Evolutionary conservation across 129 eudicot genomes (phyloP).

Genomic region (Artemisia argyi): DNA sequence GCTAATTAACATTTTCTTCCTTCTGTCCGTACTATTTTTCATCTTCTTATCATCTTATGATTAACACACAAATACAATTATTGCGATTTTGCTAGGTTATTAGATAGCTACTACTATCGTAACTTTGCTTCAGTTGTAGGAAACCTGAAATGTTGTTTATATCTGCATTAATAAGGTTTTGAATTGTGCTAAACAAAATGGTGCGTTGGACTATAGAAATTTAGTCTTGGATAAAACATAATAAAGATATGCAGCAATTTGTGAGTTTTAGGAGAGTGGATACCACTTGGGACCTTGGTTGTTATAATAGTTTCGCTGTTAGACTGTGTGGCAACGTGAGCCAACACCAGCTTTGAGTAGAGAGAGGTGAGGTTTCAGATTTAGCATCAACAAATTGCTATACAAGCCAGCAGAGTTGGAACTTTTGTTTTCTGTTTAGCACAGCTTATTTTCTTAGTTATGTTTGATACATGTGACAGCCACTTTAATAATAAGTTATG

Average conservation of each 20-base stretch:
- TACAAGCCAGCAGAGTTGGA: background rate
- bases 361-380: too few species aligned
- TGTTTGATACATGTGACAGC: background rate
- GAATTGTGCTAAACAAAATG: too few species aligned
- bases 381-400: too few species aligned
- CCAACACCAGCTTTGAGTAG: too few species aligned
- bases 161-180: background rate
- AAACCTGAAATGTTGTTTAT: background rate
- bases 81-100: background rate
- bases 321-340: too few species aligned
- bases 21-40: background rate
- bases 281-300: too few species aligned
- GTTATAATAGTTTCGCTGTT: too few species aligned
- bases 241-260: too few species aligned
- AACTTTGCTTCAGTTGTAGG: background rate
- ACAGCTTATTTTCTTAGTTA: constrained; percentile 1
- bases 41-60: background rate
- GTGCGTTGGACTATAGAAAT: too few species aligned
- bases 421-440: constrained; percentile 5
- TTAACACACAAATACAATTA: background rate
- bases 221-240: too few species aligned
- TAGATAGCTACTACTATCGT: constrained; percentile 1
- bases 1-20: constrained; percentile 1
- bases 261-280: too few species aligned
- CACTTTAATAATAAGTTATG: constrained; percentile 2